Base-by-base conservation (phyloP, 2,329 filamentous ascomycete genomes). In the Thermochaetoides dissita region DNA sequence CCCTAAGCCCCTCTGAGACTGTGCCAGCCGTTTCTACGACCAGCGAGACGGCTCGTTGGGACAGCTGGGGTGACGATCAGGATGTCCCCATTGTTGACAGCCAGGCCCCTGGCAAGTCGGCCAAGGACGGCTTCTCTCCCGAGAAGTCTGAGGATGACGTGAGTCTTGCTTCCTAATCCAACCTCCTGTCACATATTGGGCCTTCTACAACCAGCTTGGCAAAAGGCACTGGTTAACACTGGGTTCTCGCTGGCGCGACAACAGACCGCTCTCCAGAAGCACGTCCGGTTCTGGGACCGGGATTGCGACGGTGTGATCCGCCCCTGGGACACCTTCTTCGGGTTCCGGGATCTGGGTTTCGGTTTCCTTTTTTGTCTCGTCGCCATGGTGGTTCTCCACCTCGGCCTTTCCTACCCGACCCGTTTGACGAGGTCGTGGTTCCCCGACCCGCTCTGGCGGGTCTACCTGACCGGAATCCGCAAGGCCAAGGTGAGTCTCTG, bases 371-470 rank as follows among this genome's bases (percentile, higher is more conserved):
- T 68, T 46, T 66, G 61, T 5, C 8, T 62, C 1, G 41, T 67
- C 2, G 55, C 63, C 3, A 42, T 58, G 10, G 44, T 68, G 8
- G 58, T 68, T 35, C 62, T 68, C 41, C 60, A 66, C 35, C 4
- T 55, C 39, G 60, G 56, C 50, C 66, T 69, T 48, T 67, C 66
- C 4, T 69, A 69, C 43, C 63, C 64, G 2, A 68, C 65, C 0
- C 53, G 57, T 1, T 47, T 65, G 34, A 55, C 56, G 6, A 48
- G 57, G 12, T 59, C 58, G 4, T 56, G 49, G 39, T 6, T 64
- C 0, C 64, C 64, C 0, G 64, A 64, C 36, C 58, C 59, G 6
- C 51, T 56, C 4, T 63, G 64, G 39, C 51, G 63, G 10, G 53
- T 67, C 11, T 62, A 61, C 45, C 50, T 65, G 7, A 41, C 51